Percentiles rank a stretch among this genome's conserved stretches.
phyloP scores from a whole-genome alignment of 2,329 filamentous ascomycete species.

The Cladosporium austrohemisphaericum region DNA sequence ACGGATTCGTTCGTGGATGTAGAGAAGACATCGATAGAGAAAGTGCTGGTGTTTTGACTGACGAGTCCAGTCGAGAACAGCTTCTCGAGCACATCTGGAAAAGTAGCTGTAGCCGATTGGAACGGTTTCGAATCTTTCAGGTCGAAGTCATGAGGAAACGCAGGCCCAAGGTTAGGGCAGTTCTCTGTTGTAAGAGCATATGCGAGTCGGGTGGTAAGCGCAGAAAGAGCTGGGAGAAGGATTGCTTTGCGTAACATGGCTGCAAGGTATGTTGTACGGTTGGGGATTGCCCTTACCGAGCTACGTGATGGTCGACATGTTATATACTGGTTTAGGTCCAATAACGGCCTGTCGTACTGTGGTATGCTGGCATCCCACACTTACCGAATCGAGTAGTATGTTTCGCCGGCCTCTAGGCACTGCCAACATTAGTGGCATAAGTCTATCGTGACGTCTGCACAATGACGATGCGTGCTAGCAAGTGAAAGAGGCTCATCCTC shows the following conservation, averaged over 20 bases:
- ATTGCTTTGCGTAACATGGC: neutral
- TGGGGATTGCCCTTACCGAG: too few relatives aligned
- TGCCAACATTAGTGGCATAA: neutral
- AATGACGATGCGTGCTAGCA: neutral
- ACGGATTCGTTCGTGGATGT: constrained; percentile 30
- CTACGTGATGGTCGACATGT: too few relatives aligned
- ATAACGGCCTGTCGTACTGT: too few relatives aligned
- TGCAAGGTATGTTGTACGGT: too few relatives aligned
- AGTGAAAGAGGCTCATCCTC: too few relatives aligned
- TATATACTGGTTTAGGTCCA: too few relatives aligned
- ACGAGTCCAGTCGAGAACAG: neutral
- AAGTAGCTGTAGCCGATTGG: constrained; percentile 4
- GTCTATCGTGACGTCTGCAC: neutral
- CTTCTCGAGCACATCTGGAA: constrained; percentile 1
- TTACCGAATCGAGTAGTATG: neutral
- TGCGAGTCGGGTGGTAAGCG: neutral
- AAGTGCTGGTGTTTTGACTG: constrained; percentile 32
- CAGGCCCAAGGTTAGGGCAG: constrained; percentile 16
- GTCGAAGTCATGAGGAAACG: constrained; percentile 14
- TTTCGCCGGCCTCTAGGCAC: neutral
- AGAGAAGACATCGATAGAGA: constrained; percentile 41
- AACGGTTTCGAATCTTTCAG: constrained; percentile 7
- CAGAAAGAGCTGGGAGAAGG: neutral
- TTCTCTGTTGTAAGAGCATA: constrained; percentile 1
- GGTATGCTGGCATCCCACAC: too few relatives aligned